Evolutionary conservation across 1,139 yeast species (phyloP).

Genomic region (Geotrichum fermentans): DNA sequence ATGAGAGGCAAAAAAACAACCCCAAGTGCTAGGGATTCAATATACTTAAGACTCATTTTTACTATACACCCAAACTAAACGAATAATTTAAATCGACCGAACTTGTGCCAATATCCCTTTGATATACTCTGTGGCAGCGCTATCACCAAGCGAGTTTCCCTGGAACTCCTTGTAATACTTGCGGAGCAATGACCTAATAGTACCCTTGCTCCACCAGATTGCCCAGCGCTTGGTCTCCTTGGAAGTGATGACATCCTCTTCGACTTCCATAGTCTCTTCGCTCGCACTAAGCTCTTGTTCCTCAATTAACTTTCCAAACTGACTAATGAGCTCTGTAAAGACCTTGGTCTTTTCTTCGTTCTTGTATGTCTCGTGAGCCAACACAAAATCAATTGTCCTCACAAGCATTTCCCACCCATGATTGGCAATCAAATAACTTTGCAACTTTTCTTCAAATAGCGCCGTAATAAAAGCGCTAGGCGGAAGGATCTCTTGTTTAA

Average conservation of each 20-base stretch:
- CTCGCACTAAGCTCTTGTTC: conserved; percentile 23
- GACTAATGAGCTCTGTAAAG: conserved; percentile 11
- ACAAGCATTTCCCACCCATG: conserved; percentile 29
- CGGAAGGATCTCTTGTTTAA: conserved; percentile 39
- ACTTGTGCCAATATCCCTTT: conserved; percentile 2
- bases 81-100: background rate
- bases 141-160: background rate
- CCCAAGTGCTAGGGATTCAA: background rate
- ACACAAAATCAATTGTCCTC: conserved; percentile 19
- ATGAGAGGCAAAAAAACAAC: background rate
- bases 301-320: conserved; percentile 4
- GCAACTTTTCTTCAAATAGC: conserved; percentile 17
- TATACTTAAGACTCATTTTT: background rate
- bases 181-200: conserved; percentile 12
- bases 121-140: background rate
- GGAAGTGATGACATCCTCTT: conserved; percentile 9
- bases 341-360: conserved; percentile 11
- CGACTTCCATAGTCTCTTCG: conserved; percentile 11
- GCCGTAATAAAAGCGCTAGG: conserved; percentile 17
- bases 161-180: conserved; percentile 9
- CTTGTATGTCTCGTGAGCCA: background rate
- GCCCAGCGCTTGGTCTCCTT: conserved; percentile 20
- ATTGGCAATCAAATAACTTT: conserved; percentile 21
- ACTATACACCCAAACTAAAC: background rate
- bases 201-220: conserved; percentile 20